Base-by-base conservation (phyloP, 768 basidiomycete species). In the Leucosporidium creatinivorum region DNA sequence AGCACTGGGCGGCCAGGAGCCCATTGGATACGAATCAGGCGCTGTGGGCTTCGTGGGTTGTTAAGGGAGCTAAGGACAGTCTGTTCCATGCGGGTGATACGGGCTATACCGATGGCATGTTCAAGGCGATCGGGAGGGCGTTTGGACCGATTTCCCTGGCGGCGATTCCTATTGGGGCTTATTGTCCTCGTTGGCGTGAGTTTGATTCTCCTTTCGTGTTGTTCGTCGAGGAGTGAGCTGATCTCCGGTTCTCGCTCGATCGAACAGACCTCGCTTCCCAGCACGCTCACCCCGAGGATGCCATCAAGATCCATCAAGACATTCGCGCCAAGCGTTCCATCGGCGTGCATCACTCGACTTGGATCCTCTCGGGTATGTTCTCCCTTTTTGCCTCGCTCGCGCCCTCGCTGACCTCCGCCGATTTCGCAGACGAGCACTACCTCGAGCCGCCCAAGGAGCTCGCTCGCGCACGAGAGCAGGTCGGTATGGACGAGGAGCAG, bases 51-150 rank as follows among this genome's bases (percentile, higher is more conserved):
- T 74, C 73, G 5, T 78, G 76, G 65, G 76, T 76, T 61, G 67
- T 77, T 33, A 44, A 36, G 31, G 44, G 47, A 9, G 48, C 13
- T 23, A 44, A 58, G 58, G 58, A 66, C 18, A 73, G 73, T 12
- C 75, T 77, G 68, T 74, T 75, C 39, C 77, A 78, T 65, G 70
- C 75, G 59, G 77, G 77, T 23, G 77, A 78, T 67, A 78, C 77
- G 2, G 77, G 77, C 31, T 77, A 75, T 62, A 76, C 75, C 4
- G 68, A 73, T 7, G 72, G 69, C 3, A 64, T 77, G 19, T 78
- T 75, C 64, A 47, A 74, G 48, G 76, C 76, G 23, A 73, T 76
- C 36, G 77, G 77, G 2, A 62, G 76, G 28, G 73, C 76, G 3
- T 54, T 76, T 7, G 77, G 77, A 13, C 56, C 56, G 17, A 28